Percentiles rank a stretch among this genome's conserved stretches.
These are phyloP conservation scores for Apiospora hydei DNA, from an alignment of 2,329 filamentous ascomycete species.

Conservation along the genomic window DNA sequence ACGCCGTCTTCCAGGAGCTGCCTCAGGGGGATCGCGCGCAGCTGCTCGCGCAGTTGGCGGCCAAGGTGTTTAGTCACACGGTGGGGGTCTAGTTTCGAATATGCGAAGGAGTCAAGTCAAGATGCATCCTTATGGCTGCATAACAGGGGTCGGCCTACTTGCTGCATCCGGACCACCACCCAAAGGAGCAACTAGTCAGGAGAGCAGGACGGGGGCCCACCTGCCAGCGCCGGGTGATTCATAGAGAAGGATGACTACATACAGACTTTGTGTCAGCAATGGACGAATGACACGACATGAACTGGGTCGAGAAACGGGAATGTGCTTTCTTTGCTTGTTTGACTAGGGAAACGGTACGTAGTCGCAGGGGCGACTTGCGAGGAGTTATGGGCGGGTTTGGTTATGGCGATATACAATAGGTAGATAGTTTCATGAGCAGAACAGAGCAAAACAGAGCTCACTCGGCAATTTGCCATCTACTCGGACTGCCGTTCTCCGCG, in stretches of 20 bases:
- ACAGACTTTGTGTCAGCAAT: not conserved
- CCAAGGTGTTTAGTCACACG: conserved; percentile 84
- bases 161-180: not conserved
- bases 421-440: not conserved
- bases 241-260: conserved; percentile 10
- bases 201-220: not conserved
- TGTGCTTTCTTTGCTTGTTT: not conserved
- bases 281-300: conserved; percentile 11
- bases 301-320: not conserved
- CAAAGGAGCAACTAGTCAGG: conserved; percentile 1
- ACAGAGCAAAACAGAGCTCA: not conserved
- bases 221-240: conserved; percentile 10
- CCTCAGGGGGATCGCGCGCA: conserved; percentile 82
- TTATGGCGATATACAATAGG: not conserved
- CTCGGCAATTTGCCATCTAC: not conserved
- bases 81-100: conserved; percentile 54
- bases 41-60: conserved; percentile 83
- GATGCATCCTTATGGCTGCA: not conserved
- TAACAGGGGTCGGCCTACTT: not conserved
- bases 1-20: conserved; percentile 86
- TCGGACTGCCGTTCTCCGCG: not conserved
- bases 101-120: not conserved
- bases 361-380: not conserved
- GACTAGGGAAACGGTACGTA: not conserved
- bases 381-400: not conserved